These are phyloP conservation scores for Cercophora scortea DNA, from an alignment of 495 filamentous ascomycete genomes.

Conservation along the genomic window DNA sequence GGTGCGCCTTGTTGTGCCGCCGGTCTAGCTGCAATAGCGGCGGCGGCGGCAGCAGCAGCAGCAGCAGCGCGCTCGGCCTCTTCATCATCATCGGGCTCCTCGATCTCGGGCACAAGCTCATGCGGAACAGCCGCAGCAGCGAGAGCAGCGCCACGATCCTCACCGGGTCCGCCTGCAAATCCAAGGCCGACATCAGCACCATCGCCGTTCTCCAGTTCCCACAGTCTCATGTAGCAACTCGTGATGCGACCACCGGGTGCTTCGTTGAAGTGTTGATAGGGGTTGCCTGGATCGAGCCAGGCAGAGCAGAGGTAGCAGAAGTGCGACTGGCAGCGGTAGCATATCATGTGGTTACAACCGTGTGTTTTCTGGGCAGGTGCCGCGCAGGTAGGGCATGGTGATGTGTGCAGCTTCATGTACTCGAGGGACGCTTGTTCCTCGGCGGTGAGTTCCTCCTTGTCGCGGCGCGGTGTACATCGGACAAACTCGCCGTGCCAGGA, in stretches of 20 bases:
- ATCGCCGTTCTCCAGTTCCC: slow-evolving; percentile 84
- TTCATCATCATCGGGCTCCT: slow-evolving; percentile 28
- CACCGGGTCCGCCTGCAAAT: slow-evolving; percentile 37
- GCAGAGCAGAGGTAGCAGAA: slow-evolving; percentile 93
- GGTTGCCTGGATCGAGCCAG: slow-evolving; percentile 74
- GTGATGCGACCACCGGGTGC: slow-evolving; percentile 39
- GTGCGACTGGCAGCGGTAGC: slow-evolving; percentile 80
- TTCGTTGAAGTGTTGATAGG: slow-evolving; percentile 81
- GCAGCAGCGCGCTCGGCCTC: neutral
- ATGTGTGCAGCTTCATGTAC: slow-evolving; percentile 72
- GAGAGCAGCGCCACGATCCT: slow-evolving; percentile 1
- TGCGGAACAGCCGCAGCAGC: neutral
- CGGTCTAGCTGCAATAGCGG: neutral
- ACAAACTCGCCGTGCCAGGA: slow-evolving; percentile 86
- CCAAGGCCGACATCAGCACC: slow-evolving; percentile 51
- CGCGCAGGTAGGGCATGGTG: slow-evolving; percentile 85
- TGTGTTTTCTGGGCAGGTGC: slow-evolving; percentile 79
- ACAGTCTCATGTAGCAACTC: slow-evolving; percentile 73
- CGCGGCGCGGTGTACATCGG: slow-evolving; percentile 50
- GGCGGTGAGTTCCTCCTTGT: slow-evolving; percentile 57
- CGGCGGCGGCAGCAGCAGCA: too few species aligned
- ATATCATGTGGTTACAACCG: slow-evolving; percentile 98
- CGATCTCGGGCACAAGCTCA: neutral
- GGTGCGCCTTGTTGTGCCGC: neutral
- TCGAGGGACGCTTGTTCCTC: slow-evolving; percentile 81